Evolutionary conservation across 176 grass and related monocot genomes (phyloP), one percentile per base, ranked within the genome.

Genomic region (Panicum miliaceum): DNA sequence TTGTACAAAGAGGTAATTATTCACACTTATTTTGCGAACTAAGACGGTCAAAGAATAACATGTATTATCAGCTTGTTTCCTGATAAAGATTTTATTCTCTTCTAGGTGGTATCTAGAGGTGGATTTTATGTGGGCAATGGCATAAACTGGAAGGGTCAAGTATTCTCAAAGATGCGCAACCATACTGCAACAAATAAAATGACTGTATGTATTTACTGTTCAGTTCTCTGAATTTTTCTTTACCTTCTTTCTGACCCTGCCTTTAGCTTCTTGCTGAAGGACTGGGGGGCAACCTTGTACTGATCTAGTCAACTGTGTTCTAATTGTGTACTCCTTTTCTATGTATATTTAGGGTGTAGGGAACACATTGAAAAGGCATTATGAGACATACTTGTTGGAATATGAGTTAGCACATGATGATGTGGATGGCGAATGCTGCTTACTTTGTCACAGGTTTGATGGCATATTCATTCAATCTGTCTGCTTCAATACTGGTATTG

Each of bases 121-220:
- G 96, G 96, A 23, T 99, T 99, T 83, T 96, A 94, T 94, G 93
- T 99, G 4, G 96, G 96, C 10, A 99, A 94, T 51, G 91, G 96
- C 73, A 96, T 99, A 87, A 96, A 99, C 85, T 94, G 96, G 96
- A 99, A 96, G 84, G 96, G 96, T 8, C 93, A 96, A 84, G 93
- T 96, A 48, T 96, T 99, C 71, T 99, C 96, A 22, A 99, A 96
- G 84, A 99, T 99, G 96, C 91, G 84, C 19, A 94, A 92, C 82
- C 93, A 96, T 84, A 94, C 93, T 47, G 87, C 71, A 66, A 93
- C 89, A 82, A 96, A 97, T 54, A 94, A 86, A 88, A 97, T 97
- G 91, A 96, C 93, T 13, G 96, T 98, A 90, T 63, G 85, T 85
- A 72, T 77, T 53, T 82, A 64, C 53, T 59, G 48, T 79, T 47